Base-by-base conservation (phyloP, 192 early-diverging fungal genomes). In the Mortierella alpina region DNA sequence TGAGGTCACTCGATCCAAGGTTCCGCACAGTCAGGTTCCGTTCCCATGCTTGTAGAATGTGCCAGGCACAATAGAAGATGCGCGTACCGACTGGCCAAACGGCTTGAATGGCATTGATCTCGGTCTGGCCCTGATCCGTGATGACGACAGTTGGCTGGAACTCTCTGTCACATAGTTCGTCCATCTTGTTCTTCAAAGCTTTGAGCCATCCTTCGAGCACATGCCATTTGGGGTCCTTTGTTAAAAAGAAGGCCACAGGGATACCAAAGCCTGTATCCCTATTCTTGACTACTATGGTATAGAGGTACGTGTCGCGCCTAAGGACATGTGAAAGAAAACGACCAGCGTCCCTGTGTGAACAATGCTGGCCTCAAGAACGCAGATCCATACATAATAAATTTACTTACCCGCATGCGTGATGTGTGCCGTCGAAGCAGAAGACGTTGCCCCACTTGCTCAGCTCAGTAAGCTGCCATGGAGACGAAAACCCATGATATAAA, bases 351-450 rank as follows among this genome's bases (percentile, higher is more conserved):
- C 15, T 15, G 31, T 31, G 31, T 2, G 31, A 31, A 1, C 31
- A 31, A 2, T n/a, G 22, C 53, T 6, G 1, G 53, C n/a, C 15
- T 15, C 22, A 20, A 1, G 15, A 8, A 3, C 1, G 2, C 13
- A 42, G 39, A 31, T 50, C 31, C 31, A 31, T 31, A 31, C 31
- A 49, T n/a, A 2, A 48, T 51, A 6, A n/a, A 3, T 3, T 57
- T 12, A 22, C 68, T 22, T 52, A 61, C 68, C 57, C 47, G n/a
- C n/a, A 70, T 1, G 39, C 39, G 18, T 70, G 6, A 18, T 70
- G 65, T 52, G 49, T 70, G 6, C 58, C 68, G 53, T 59, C 68
- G 10, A 60, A 70, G 47, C 58, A 70, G 7, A 70, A 15, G 7
- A 61, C 39, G 7, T 39, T 20, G 22, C 68, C 68, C 8, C 22